Base-by-base conservation (phyloP, 371 early-diverging fungal species). In the Apophysomyces trapeziformis region DNA sequence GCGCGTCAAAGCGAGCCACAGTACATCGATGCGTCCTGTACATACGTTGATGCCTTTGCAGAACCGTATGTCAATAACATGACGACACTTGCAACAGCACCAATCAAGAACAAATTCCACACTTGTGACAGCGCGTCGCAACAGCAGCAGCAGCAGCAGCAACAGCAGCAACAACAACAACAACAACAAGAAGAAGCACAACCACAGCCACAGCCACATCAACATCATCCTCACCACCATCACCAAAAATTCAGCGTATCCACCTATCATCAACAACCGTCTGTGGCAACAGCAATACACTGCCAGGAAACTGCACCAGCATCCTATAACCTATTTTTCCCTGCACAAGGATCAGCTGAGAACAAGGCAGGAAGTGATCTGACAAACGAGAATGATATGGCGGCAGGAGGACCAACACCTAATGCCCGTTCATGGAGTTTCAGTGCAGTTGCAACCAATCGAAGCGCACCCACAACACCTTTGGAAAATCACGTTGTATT, bases 381-480 rank as follows among this genome's bases (percentile, higher is more conserved):
- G 46, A 14, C 46, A 45, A 45, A 45, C 16, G 46, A 45, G 16
- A 18, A 18, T 12, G 46, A 45, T 12, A 45, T 45, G 46, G 16
- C 16, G 13, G 0, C 46, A 16, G n/a, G n/a, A 12, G 16, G 5
- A 13, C 46, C 46, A 45, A 13, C 46, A 45, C 32, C 32, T 26
- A 18, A 45, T 45, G 46, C 13, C 2, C 46, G 46, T 45, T 13
- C 46, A 45, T 45, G 46, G 46, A 13, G n/a, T n/a, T 45, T 45
- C 32, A 26, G 32, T 45, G 13, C 46, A 14, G 46, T 45, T 12
- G n/a, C 46, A 45, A 7, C 46, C 16, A 45, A 45, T 45, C n/a
- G 46, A 45, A 45, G 46, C 13, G 46, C 46, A 45, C 46, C 46
- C 13, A 45, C 46, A 12, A 45, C 46, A 45, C 46, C 46, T 12